These are phyloP conservation scores for Neurospora sp. DNA, from an alignment of 495 filamentous ascomycete genomes.

Conservation along the genomic window DNA sequence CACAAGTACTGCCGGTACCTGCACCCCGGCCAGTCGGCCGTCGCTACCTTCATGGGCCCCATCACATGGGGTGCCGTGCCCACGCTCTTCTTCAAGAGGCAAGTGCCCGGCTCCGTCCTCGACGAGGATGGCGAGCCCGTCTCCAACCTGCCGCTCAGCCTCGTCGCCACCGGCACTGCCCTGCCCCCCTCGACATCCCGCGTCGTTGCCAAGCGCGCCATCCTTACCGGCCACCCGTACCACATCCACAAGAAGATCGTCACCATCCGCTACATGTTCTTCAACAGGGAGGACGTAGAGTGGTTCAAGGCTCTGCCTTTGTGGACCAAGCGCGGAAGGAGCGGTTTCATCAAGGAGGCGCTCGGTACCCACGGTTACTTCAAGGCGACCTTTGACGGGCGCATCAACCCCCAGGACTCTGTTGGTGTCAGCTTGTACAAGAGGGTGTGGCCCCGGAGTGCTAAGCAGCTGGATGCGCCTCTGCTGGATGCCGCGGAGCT, in stretches of 20 bases:
- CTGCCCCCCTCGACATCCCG: slow-evolving; percentile 68
- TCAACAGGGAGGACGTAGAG: slow-evolving; percentile 84
- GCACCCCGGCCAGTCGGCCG: slow-evolving; percentile 80
- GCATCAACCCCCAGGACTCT: slow-evolving; percentile 87
- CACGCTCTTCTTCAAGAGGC: slow-evolving; percentile 69
- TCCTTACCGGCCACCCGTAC: slow-evolving; percentile 90
- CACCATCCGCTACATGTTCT: slow-evolving; percentile 98
- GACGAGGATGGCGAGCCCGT: slow-evolving; percentile 18
- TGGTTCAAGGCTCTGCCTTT: slow-evolving; percentile 96
- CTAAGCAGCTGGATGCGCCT: slow-evolving; percentile 39
- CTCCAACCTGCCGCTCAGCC: slow-evolving; percentile 37
- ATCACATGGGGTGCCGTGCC: slow-evolving; percentile 89
- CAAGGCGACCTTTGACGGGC: slow-evolving; percentile 94
- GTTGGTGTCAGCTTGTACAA: slow-evolving; percentile 91
- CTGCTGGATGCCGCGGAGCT: slow-evolving; percentile 21
- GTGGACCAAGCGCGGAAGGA: slow-evolving; percentile 84
- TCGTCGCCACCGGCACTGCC: slow-evolving; percentile 78
- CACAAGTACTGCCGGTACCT: slow-evolving; percentile 94
- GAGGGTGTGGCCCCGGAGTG: slow-evolving; percentile 73
- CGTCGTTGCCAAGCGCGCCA: slow-evolving; percentile 86
- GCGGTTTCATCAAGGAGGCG: slow-evolving; percentile 84
- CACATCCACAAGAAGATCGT: slow-evolving; percentile 98
- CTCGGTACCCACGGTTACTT: slow-evolving; percentile 98
- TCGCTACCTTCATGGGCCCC: slow-evolving; percentile 83
- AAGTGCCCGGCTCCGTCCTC: slow-evolving; percentile 16